These are phyloP conservation scores for Boletus pseudopeckii DNA, from an alignment of 768 basidiomycete species.

Conservation along the genomic window DNA sequence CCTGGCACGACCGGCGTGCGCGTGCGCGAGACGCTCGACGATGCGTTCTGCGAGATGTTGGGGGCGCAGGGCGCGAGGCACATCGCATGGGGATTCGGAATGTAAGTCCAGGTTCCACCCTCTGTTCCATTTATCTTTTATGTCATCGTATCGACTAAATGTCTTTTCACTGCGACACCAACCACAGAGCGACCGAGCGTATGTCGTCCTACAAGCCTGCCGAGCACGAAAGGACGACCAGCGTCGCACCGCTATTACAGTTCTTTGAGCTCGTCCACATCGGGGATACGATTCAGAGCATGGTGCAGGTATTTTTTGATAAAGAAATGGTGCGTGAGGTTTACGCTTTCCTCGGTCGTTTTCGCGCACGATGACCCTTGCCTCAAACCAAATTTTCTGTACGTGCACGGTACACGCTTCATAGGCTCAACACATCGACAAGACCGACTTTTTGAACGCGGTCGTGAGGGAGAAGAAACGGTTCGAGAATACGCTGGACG, in stretches of 20 bases:
- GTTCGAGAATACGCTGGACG: conserved; percentile 90
- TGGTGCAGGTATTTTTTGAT: conserved; percentile 98
- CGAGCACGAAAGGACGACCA: conserved; percentile 75
- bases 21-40: conserved; percentile 91
- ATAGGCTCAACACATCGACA: conserved; percentile 84
- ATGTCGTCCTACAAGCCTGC: conserved; percentile 90
- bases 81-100: conserved; percentile 72
- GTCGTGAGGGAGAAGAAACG: conserved; percentile 96
- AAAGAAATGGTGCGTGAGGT: conserved; percentile 74
- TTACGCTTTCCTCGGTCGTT: neutral
- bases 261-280: conserved; percentile 98
- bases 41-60: conserved; percentile 84
- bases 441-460: conserved; percentile 87
- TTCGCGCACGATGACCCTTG: neutral
- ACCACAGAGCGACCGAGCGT: conserved; percentile 73
- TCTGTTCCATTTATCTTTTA: neutral
- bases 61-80: conserved; percentile 77
- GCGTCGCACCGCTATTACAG: conserved; percentile 89
- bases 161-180: neutral
- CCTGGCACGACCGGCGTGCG: conserved; percentile 84
- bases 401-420: neutral
- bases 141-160: neutral
- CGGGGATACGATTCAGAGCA: conserved; percentile 95
- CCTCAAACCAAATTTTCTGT: neutral
- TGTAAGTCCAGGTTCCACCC: conserved; percentile 41